Evolutionary conservation across 2,329 filamentous ascomycete genomes (phyloP).

Genomic region (Fusarium tuaranense): DNA sequence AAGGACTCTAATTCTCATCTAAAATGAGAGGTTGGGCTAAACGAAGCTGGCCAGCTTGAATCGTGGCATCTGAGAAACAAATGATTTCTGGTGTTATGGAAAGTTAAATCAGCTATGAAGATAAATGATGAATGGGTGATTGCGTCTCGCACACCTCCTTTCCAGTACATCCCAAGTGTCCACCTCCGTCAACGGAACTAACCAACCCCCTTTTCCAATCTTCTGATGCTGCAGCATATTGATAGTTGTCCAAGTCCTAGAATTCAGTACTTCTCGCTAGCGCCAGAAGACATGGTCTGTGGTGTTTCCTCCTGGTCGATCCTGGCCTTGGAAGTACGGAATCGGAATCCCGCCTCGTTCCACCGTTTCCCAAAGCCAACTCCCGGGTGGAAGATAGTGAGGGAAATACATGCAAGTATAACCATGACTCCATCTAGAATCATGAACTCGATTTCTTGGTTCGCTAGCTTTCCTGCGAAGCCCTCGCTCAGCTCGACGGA

Average conservation of each 20-base stretch:
- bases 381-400: conserved; percentile 29
- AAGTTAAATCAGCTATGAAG: background rate
- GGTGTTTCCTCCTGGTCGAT: conserved; percentile 1
- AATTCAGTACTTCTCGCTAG: conserved; percentile 10
- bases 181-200: background rate
- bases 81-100: background rate
- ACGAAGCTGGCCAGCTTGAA: too few species aligned
- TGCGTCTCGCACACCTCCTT: background rate
- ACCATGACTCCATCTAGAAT: conserved; percentile 37
- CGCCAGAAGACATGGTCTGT: conserved; percentile 5
- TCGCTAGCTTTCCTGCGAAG: conserved; percentile 28
- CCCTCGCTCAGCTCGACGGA: conserved; percentile 31
- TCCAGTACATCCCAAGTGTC: background rate
- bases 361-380: conserved; percentile 20
- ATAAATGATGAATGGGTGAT: background rate
- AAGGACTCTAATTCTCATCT: too few species aligned
- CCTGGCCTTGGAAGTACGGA: conserved; percentile 24
- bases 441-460: conserved; percentile 34
- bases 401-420: conserved; percentile 18
- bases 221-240: background rate
- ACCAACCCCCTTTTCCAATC: background rate
- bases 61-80: too few species aligned
- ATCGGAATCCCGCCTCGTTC: conserved; percentile 26
- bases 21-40: too few species aligned
- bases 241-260: background rate